These are phyloP conservation scores for Tolypocladium ophioglossoides DNA, from an alignment of 2,329 filamentous ascomycete genomes.

Conservation along the genomic window DNA sequence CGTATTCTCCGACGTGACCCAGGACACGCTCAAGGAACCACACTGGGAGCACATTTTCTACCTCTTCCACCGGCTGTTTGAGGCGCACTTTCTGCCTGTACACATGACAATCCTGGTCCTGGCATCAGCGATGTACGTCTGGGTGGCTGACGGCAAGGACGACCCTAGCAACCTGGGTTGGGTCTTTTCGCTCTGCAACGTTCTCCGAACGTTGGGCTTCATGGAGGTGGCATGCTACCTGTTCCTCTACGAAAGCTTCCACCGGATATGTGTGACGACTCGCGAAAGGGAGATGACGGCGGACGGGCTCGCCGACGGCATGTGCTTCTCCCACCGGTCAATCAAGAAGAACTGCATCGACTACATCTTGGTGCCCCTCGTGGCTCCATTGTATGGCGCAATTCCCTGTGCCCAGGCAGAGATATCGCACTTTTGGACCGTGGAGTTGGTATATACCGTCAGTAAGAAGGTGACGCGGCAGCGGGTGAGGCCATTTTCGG, in stretches of 20 bases:
- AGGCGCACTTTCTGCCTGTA: slow-evolving; percentile 61
- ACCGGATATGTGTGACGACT: slow-evolving; percentile 46
- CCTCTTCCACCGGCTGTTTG: slow-evolving; percentile 58
- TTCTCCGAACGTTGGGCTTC: slow-evolving; percentile 50
- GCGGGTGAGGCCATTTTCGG: slow-evolving; percentile 32
- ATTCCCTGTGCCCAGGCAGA: slow-evolving; percentile 59
- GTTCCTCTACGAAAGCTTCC: slow-evolving; percentile 57
- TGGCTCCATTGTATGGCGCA: slow-evolving; percentile 57
- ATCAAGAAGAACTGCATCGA: slow-evolving; percentile 48
- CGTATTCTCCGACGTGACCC: slow-evolving; percentile 44
- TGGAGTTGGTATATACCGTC: slow-evolving; percentile 59
- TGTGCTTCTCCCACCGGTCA: slow-evolving; percentile 52
- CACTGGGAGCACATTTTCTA: slow-evolving; percentile 46
- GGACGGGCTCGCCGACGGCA: slow-evolving; percentile 52
- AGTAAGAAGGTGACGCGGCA: slow-evolving; percentile 56
- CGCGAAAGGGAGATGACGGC: slow-evolving; percentile 57
- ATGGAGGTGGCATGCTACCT: slow-evolving; percentile 53
- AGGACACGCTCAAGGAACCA: slow-evolving; percentile 37
- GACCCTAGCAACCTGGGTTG: slow-evolving; percentile 44
- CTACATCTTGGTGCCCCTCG: slow-evolving; percentile 54
- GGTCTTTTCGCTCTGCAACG: slow-evolving; percentile 49
- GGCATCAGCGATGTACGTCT: slow-evolving; percentile 49
- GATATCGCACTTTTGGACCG: slow-evolving; percentile 59
- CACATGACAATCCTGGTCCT: slow-evolving; percentile 57
- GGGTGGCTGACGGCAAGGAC: slow-evolving; percentile 37